These are phyloP conservation scores for Lodderomyces jiufengensis DNA, from an alignment of 1,139 yeast genomes.

Conservation along the genomic window DNA sequence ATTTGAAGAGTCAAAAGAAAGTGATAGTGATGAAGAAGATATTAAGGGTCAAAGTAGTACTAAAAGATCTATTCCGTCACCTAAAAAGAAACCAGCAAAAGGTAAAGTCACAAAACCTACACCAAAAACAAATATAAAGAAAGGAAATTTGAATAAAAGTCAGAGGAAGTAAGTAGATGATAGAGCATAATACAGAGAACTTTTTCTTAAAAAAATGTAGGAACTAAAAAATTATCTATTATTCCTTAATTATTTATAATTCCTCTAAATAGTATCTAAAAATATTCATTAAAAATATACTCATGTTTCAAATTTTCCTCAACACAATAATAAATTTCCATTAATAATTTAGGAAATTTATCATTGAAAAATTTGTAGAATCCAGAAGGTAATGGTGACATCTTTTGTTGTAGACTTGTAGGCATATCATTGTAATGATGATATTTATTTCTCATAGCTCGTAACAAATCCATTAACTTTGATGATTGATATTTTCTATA, in stretches of 20 bases:
- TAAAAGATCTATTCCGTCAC: background rate
- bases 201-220: too few species aligned
- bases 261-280: constrained; percentile 4
- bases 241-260: background rate
- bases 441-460: constrained; percentile 88
- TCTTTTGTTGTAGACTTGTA: constrained; percentile 47
- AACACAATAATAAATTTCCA: constrained; percentile 71
- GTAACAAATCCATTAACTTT: constrained; percentile 74
- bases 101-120: constrained; percentile 6
- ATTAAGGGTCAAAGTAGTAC: constrained; percentile 2
- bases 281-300: constrained; percentile 41
- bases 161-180: background rate
- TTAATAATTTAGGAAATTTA: constrained; percentile 73
- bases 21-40: constrained; percentile 9
- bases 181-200: background rate
- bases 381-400: constrained; percentile 83
- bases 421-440: constrained; percentile 94
- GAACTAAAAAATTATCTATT: too few species aligned
- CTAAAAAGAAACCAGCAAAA: constrained; percentile 4
- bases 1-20: constrained; percentile 26
- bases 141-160: background rate
- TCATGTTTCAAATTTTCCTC: constrained; percentile 56
- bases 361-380: constrained; percentile 71
- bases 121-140: constrained; percentile 1
- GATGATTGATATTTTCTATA: constrained; percentile 83